Base-by-base conservation (phyloP, 2,329 filamentous ascomycete species). In the Fusarium sp. region DNA sequence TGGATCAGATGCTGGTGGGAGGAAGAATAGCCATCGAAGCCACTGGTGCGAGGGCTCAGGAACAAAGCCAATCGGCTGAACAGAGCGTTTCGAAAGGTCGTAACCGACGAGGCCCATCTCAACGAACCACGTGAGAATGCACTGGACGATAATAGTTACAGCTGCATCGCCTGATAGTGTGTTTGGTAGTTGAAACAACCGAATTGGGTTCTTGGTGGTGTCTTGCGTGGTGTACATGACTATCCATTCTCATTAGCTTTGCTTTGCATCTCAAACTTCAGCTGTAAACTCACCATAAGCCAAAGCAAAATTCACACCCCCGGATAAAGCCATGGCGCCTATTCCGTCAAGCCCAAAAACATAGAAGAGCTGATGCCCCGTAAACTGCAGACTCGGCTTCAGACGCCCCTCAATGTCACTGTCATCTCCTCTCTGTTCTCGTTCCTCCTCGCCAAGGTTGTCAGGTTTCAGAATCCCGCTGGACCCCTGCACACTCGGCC, bases 81-180 rank as follows among this genome's bases (percentile, higher is more conserved):
- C 81, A 14, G 79, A 80, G 38, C 84, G 83, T 38, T 78, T 78
- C 27, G 77, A 79, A 25, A 89, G 78, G 77, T 88, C 86, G 27
- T 80, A 79, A 71, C 83, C 83, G 31, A 88, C 85, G n/a, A 87
- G 76, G 33, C 82, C 64, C 39, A 83, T 78, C 74, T 88, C 85
- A 45, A 86, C 79, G 56, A 86, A 78, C 86, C 86, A 89, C 27
- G 86, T 88, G 51, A 87, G 79, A 69, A 86, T 76, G 70, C 80
- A 83, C 76, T 88, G 86, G 56, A 88, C 58, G 68, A 88, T 80
- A 64, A 87, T 82, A n/a, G 86, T 88, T 44, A 88, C 80, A 41
- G 81, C 83, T 6, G 83, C 83, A 75, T 89, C 87, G 4, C 78
- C 78, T 15, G 85, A 82, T 5, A 89, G 79, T 3, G 86, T 87